Conservation (phyloP, 2,329 filamentous ascomycete species). For the Monosporascus sp. region DNA sequence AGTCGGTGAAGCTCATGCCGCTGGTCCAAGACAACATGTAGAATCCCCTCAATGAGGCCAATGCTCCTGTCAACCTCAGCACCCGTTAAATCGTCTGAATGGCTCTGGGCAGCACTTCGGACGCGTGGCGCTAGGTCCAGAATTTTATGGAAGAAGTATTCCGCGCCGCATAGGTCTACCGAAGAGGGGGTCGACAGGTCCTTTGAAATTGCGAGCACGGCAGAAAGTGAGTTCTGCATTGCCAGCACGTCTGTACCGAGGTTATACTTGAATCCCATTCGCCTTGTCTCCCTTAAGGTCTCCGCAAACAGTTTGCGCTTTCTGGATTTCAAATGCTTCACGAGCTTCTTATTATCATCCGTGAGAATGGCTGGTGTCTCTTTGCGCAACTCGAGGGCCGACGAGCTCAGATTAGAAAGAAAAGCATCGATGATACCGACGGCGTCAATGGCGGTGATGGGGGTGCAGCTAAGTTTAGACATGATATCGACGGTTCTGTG, state of each 20-base stretch:
- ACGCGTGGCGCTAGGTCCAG: slow-evolving; percentile 67
- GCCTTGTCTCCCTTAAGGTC: slow-evolving; percentile 72
- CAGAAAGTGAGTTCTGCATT: slow-evolving; percentile 65
- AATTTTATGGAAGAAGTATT: slow-evolving; percentile 75
- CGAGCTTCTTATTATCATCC: slow-evolving; percentile 76
- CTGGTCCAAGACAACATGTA: slow-evolving; percentile 61
- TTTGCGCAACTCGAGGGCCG: slow-evolving; percentile 69
- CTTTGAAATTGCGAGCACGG: slow-evolving; percentile 58
- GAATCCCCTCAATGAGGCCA: slow-evolving; percentile 80
- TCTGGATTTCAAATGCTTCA: slow-evolving; percentile 85
- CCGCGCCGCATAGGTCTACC: slow-evolving; percentile 38
- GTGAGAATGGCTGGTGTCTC: slow-evolving; percentile 77
- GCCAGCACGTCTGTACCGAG: slow-evolving; percentile 67
- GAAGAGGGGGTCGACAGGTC: slow-evolving; percentile 30
- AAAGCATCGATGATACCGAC: slow-evolving; percentile 61
- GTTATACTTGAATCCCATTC: slow-evolving; percentile 88
- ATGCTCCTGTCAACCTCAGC: slow-evolving; percentile 75
- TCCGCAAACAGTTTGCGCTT: slow-evolving; percentile 91
- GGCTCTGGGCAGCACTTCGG: slow-evolving; percentile 62
- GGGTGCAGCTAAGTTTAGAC: slow-evolving; percentile 53
- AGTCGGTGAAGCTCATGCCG: slow-evolving; percentile 42
- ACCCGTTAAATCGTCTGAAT: slow-evolving; percentile 78
- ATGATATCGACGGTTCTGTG: slow-evolving; percentile 69
- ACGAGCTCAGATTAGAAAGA: slow-evolving; percentile 60
- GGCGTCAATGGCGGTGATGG: slow-evolving; percentile 48